phyloP scores from a whole-genome alignment of 1,284 basidiomycete species.

The Xerocomus alliaceus region DNA sequence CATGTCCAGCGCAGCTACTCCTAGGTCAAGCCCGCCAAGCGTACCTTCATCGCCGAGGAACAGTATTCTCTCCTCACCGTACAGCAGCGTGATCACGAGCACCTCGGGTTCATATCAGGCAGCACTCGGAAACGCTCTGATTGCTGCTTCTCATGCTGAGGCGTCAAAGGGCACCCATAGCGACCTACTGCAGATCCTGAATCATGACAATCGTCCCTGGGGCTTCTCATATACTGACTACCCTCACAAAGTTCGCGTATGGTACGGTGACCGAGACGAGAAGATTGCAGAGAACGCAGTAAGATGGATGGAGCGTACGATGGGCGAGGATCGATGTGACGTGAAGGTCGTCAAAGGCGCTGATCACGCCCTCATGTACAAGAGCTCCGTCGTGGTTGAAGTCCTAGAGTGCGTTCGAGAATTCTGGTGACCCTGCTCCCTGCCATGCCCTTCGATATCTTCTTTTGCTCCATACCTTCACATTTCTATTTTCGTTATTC shows the following conservation, averaged over 20 bases:
- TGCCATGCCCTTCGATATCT: conserved; percentile 8
- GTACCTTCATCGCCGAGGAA: conserved; percentile 57
- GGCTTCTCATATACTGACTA: conserved; percentile 84
- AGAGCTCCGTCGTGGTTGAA: conserved; percentile 85
- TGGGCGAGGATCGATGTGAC: conserved; percentile 76
- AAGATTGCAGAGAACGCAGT: conserved; percentile 89
- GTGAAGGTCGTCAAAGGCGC: conserved; percentile 87
- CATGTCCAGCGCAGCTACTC: conserved; percentile 36
- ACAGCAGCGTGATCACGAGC: conserved; percentile 43
- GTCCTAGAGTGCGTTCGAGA: conserved; percentile 76
- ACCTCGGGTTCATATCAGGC: conserved; percentile 62
- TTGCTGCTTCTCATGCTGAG: conserved; percentile 94
- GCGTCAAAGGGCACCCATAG: conserved; percentile 89
- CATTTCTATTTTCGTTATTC: conserved; percentile 15
- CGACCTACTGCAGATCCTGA: conserved; percentile 90
- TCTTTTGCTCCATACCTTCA: conserved; percentile 31
- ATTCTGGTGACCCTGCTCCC: conserved; percentile 55
- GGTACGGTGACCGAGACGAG: conserved; percentile 94
- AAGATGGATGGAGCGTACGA: conserved; percentile 87
- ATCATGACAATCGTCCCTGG: conserved; percentile 85
- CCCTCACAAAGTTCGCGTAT: conserved; percentile 81
- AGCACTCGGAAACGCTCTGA: conserved; percentile 82
- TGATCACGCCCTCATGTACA: conserved; percentile 93
- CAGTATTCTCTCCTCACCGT: conserved; percentile 49
- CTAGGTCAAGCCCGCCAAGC: conserved; percentile 51